Evolutionary conservation across 176 grass and related monocot species (phyloP), one percentile per base, ranked within the genome.

Genomic region (Thalia dealbata): DNA sequence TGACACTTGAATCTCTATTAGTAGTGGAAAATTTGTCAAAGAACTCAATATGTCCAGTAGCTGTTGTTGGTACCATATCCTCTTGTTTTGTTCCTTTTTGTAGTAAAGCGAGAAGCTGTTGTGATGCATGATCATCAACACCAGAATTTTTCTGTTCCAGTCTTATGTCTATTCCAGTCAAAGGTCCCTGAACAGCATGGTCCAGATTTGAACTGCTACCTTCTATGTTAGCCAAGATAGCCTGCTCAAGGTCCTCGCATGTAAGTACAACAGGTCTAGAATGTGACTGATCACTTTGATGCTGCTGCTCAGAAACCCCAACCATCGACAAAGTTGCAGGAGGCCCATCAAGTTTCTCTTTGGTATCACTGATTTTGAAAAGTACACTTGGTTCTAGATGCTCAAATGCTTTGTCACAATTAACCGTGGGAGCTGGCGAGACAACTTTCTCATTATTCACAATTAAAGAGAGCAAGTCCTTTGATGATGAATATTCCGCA

Each of bases 221-320:
- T 61, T 71, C 38, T 70, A 75, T 85, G 50, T 93, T 81, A 26
- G 81, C 50, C 70, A 99, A 78, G 87, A 99, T 93, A 10, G 86
- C 62, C 78, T 88, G 95, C 86, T 99, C 95, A 86, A 99, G 87
- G 79, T 99, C 90, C 82, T 99, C 90, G 65, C 90, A 97, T 61
- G 82, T 96, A 81, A 96, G 88, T 72, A 92, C 72, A 83, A 82
- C 78, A 78, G 86, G 82, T 77, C 61, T 80, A 71, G 84, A 48
- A 52, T 80, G 69, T 65, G 81, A 69, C 75, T 77, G 41, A 79
- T 70, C 81, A 87, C 25, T 43, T 77, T 56, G 79, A 23, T 35
- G 69, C 65, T 62, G 26, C 66, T 82, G 81, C 79, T 91, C 79
- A 44, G 69, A 67, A 21, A 82, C 71, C 42, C 63, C 84, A 51